Conservation (phyloP, 805 yeast genomes). For the Candida gorgasii region DNA sequence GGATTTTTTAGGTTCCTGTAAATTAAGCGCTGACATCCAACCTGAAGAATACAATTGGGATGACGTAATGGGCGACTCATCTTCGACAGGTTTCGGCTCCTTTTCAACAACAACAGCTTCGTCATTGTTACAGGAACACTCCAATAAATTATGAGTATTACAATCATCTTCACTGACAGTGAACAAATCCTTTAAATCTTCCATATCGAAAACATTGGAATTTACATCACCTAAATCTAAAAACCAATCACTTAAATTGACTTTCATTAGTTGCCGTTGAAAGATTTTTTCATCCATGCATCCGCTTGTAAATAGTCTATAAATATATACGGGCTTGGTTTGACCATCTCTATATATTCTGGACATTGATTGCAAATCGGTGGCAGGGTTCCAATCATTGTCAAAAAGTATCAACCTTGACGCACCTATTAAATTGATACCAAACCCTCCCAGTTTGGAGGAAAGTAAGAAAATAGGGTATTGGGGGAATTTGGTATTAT, state of each 20-base stretch:
- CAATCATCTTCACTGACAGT: slow-evolving; percentile 53
- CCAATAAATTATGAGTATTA: slow-evolving; percentile 77
- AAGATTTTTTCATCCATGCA: slow-evolving; percentile 92
- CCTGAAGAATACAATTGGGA: slow-evolving; percentile 18
- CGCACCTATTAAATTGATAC: slow-evolving; percentile 87
- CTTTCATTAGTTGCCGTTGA: slow-evolving; percentile 87
- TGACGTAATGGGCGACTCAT: neutral
- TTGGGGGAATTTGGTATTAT: slow-evolving; percentile 40
- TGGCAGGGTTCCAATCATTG: slow-evolving; percentile 96
- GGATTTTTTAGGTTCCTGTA: slow-evolving; percentile 38
- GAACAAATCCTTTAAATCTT: slow-evolving; percentile 76
- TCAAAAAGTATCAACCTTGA: slow-evolving; percentile 83
- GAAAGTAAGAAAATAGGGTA: slow-evolving; percentile 72
- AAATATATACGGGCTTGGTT: slow-evolving; percentile 70
- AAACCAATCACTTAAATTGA: slow-evolving; percentile 73
- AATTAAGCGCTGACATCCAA: slow-evolving; percentile 62
- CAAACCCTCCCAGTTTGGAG: slow-evolving; percentile 93
- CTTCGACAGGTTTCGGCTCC: too few relatives aligned
- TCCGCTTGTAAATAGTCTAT: slow-evolving; percentile 83
- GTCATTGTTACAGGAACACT: slow-evolving; percentile 58
- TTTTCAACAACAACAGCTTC: slow-evolving; percentile 14
- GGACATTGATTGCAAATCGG: slow-evolving; percentile 94
- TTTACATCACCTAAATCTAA: slow-evolving; percentile 50
- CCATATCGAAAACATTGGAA: slow-evolving; percentile 66
- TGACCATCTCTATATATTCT: slow-evolving; percentile 95